Percentiles rank a stretch among this genome's conserved stretches.
These are phyloP conservation scores for Talaromyces albobiverticillius DNA, from an alignment of 2,329 filamentous ascomycete species.

Conservation along the genomic window DNA sequence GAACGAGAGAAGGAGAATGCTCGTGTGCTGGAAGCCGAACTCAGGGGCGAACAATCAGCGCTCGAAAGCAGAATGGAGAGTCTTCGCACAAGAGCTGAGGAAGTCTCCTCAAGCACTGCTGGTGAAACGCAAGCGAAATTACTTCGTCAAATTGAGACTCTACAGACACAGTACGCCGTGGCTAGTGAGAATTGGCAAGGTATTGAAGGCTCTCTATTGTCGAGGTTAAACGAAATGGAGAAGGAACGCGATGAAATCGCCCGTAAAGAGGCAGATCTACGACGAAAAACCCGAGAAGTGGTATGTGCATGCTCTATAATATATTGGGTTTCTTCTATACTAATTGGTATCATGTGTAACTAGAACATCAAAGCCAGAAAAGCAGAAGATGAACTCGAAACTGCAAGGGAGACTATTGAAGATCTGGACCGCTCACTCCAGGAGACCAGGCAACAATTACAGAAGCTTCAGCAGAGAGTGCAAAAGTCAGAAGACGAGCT, in stretches of 20 bases:
- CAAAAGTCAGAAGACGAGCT: slow-evolving; percentile 60
- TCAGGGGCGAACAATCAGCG: slow-evolving; percentile 71
- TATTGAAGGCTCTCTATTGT: slow-evolving; percentile 81
- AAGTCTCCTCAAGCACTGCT: slow-evolving; percentile 76
- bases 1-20: slow-evolving; percentile 70
- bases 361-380: slow-evolving; percentile 65
- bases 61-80: slow-evolving; percentile 89
- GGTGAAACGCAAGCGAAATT: slow-evolving; percentile 87
- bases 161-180: slow-evolving; percentile 92
- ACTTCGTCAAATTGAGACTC: slow-evolving; percentile 86
- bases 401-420: slow-evolving; percentile 47
- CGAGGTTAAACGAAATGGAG: slow-evolving; percentile 73
- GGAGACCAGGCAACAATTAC: slow-evolving; percentile 60
- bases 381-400: slow-evolving; percentile 79
- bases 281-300: slow-evolving; percentile 83
- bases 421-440: slow-evolving; percentile 57
- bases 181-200: slow-evolving; percentile 98
- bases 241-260: slow-evolving; percentile 86
- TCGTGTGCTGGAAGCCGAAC: slow-evolving; percentile 67
- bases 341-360: slow-evolving; percentile 19
- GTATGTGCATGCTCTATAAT: slow-evolving; percentile 48
- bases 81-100: slow-evolving; percentile 80
- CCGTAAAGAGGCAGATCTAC: slow-evolving; percentile 78
- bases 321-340: slow-evolving; percentile 4
- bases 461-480: slow-evolving; percentile 40